Evolutionary conservation across 768 basidiomycete species (phyloP), one percentile per base, ranked within the genome.

Genomic region (Serpula lacrymans): DNA sequence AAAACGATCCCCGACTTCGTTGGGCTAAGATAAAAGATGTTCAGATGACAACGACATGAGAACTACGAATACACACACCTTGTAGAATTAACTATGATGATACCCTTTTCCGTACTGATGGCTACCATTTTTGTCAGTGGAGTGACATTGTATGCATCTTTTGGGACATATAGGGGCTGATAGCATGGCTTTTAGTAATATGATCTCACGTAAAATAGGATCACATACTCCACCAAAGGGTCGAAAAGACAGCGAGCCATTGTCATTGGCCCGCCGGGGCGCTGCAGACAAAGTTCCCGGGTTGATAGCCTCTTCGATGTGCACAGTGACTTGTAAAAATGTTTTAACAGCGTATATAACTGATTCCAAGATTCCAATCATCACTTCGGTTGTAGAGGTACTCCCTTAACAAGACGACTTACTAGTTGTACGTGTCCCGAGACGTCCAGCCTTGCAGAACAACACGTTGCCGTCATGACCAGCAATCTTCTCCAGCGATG

Each of bases 341-440:
- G 70, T 64, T 82, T 88, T 42, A 67, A 73, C 6, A 20, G 80
- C 77, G 56, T 79, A 88, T 11, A 88, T 68, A 34, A 90, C 89
- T 90, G 13, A 46, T 2, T 30, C 14, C 5, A 21, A 18, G 14
- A 16, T 43, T 20, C 12, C 29, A 48, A 43, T 13, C 39, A 20
- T 8, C 17, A 29, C 13, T 8, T 33, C 32, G 34, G 29, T 13
- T 11, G 29, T 4, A 37, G 18, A 20, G 17, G 30, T 18, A 34
- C 40, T 29, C 10, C 30, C 8, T 41, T 11, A 26, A 20, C 24
- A 26, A 29, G 42, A 8, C 20, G 1, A 59, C 74, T 59, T 45
- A 88, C 89, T 55, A 37, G 91, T 57, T 2, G 74, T 71, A 34
- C 75, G 71, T 28, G 70, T 71, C 5, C 67, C 71, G 26, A 85